phyloP scores from a whole-genome alignment of 2,329 filamentous ascomycete genomes.

The Phyllosticta ampelicida region DNA sequence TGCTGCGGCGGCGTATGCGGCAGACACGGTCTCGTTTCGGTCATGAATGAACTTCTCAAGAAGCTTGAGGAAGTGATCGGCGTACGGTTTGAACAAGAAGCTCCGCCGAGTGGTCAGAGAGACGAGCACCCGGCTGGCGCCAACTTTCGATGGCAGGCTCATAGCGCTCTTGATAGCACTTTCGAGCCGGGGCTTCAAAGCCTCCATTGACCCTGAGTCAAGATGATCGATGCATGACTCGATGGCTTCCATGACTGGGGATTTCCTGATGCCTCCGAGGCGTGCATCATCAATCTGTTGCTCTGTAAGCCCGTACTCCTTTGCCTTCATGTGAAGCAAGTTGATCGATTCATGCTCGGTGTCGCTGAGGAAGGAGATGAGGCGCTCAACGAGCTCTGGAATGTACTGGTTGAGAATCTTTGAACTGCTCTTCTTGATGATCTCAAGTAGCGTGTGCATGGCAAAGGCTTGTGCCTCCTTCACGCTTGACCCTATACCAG shows the following conservation, averaged over 20 bases:
- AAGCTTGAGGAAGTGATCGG: slow-evolving; percentile 63
- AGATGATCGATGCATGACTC: slow-evolving; percentile 78
- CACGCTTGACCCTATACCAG: slow-evolving; percentile 78
- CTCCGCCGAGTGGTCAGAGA: slow-evolving; percentile 74
- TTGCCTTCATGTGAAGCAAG: slow-evolving; percentile 82
- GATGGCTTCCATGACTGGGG: slow-evolving; percentile 85
- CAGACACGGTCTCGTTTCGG: slow-evolving; percentile 85
- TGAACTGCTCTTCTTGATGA: slow-evolving; percentile 78
- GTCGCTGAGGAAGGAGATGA: slow-evolving; percentile 73
- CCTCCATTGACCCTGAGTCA: slow-evolving; percentile 65
- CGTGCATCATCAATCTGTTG: slow-evolving; percentile 85
- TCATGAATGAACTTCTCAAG: slow-evolving; percentile 78
- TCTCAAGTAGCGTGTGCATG: slow-evolving; percentile 67
- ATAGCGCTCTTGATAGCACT: slow-evolving; percentile 74
- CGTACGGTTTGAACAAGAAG: slow-evolving; percentile 62
- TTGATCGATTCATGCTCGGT: slow-evolving; percentile 85
- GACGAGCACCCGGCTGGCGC: slow-evolving; percentile 73
- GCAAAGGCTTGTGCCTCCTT: slow-evolving; percentile 81
- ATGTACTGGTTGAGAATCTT: slow-evolving; percentile 69
- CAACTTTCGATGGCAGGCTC: slow-evolving; percentile 88
- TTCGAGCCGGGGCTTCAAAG: slow-evolving; percentile 62
- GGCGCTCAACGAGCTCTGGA: slow-evolving; percentile 66
- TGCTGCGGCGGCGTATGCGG: slow-evolving; percentile 74
- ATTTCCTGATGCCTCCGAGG: slow-evolving; percentile 68
- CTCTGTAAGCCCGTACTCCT: slow-evolving; percentile 70